These are phyloP conservation scores for Penicillium ucsense DNA, from an alignment of 495 filamentous ascomycete genomes.

Conservation along the genomic window DNA sequence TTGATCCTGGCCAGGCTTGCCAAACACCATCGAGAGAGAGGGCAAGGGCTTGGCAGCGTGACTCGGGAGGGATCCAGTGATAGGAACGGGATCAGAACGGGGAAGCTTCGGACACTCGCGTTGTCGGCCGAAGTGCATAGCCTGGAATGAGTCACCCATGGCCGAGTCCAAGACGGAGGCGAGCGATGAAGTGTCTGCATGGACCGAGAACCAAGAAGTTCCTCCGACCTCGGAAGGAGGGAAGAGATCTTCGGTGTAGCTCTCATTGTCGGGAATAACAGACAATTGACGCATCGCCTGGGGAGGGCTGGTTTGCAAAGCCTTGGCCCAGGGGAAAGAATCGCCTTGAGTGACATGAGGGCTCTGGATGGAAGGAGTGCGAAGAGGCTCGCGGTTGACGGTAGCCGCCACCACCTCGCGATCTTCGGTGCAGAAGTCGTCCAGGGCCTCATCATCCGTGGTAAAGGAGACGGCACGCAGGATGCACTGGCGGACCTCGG, in stretches of 20 bases:
- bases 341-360: constrained; percentile 68
- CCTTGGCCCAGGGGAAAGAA: constrained; percentile 94
- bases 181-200: constrained; percentile 64
- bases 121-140: constrained; percentile 40
- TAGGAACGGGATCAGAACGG: constrained; percentile 44
- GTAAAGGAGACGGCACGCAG: constrained; percentile 81
- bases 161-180: constrained; percentile 70
- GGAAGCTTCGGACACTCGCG: constrained; percentile 27
- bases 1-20: constrained; percentile 54
- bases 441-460: constrained; percentile 79
- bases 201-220: constrained; percentile 62
- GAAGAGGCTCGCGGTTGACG: constrained; percentile 88
- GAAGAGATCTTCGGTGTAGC: constrained; percentile 83
- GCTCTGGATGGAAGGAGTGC: constrained; percentile 89
- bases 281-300: constrained; percentile 77
- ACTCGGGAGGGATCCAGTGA: constrained; percentile 72
- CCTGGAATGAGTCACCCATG: constrained; percentile 59
- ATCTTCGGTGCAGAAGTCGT: constrained; percentile 88
- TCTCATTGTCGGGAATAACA: constrained; percentile 68
- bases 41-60: constrained; percentile 53
- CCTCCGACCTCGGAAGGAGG: constrained; percentile 63
- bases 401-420: constrained; percentile 62
- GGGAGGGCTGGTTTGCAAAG: constrained; percentile 66
- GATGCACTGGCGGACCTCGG: constrained; percentile 64
- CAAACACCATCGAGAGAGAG: constrained; percentile 68